Conservation (phyloP, 2,329 filamentous ascomycete species). For the Phialocephala subalpina region DNA sequence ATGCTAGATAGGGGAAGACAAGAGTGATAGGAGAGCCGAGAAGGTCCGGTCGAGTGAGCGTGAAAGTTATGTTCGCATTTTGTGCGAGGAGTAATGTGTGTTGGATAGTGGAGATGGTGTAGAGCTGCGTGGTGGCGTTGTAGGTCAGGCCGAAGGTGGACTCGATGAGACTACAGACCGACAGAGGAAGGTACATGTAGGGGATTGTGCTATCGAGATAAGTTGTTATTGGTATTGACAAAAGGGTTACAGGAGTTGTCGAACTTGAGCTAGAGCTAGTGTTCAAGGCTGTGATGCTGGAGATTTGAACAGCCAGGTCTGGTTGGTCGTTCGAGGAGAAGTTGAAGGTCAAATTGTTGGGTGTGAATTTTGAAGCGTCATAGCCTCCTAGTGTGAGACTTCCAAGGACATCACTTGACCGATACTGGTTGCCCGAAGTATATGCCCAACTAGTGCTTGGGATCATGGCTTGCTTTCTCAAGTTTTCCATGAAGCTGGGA, state of each 20-base stretch:
- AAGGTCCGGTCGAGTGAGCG: conserved; percentile 41
- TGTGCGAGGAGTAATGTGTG: conserved; percentile 36
- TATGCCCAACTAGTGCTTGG: conserved; percentile 51
- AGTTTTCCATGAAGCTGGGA: conserved; percentile 45
- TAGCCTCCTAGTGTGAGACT: conserved; percentile 51
- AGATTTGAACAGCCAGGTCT: conserved; percentile 47
- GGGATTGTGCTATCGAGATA: conserved; percentile 49
- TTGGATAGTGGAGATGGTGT: conserved; percentile 41
- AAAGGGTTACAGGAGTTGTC: conserved; percentile 14
- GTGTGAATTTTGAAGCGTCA: conserved; percentile 47
- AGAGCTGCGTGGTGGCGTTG: conserved; percentile 45
- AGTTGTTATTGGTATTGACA: conserved; percentile 38
- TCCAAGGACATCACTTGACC: conserved; percentile 43
- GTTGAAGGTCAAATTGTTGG: conserved; percentile 47
- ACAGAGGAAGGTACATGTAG: conserved; percentile 47
- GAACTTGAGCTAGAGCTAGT: conserved; percentile 11
- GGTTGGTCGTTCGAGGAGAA: conserved; percentile 47
- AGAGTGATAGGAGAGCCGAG: conserved; percentile 39
- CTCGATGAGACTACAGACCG: conserved; percentile 46
- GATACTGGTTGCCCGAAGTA: conserved; percentile 50
- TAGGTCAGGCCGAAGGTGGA: conserved; percentile 46
- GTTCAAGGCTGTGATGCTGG: conserved; percentile 41
- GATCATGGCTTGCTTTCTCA: conserved; percentile 46
- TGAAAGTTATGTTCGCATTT: conserved; percentile 47
- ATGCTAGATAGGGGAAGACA: conserved; percentile 47